phyloP scores from a whole-genome alignment of 2,329 filamentous ascomycete species.

The Biscogniauxia mediterranea region DNA sequence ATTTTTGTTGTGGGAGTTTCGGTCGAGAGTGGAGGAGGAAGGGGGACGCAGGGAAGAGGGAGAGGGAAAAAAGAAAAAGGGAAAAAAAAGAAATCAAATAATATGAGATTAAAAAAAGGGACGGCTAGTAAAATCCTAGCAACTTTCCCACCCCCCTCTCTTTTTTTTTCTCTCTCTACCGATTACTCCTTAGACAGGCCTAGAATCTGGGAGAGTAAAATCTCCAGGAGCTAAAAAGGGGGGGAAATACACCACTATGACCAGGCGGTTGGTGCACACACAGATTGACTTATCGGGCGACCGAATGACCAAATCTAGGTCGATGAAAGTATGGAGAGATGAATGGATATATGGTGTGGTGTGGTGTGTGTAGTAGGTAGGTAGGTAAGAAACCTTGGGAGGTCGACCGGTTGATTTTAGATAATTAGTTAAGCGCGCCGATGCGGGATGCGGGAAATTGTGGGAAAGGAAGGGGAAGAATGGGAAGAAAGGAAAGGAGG shows the following conservation, averaged over 20 bases:
- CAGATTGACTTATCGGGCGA: not conserved
- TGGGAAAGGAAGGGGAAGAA: conserved; percentile 5
- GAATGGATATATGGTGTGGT: not conserved
- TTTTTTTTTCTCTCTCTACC: not conserved
- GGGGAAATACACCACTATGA: not conserved
- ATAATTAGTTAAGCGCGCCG: conserved; percentile 3
- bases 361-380: no score
- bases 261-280: not conserved
- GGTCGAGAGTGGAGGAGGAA: conserved; percentile 33
- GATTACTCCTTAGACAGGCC: not conserved
- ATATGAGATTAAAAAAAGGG: not conserved
- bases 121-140: not conserved
- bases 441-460: conserved; percentile 10
- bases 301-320: not conserved
- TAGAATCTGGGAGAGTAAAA: not conserved
- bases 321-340: not conserved
- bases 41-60: conserved; percentile 11
- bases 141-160: not conserved
- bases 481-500: conserved; percentile 1
- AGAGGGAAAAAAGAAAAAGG: not conserved
- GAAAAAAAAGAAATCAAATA: not conserved
- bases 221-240: not conserved
- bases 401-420: not conserved
- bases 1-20: conserved; percentile 31
- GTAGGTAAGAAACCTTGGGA: not conserved